Percentiles rank a stretch among this genome's conserved stretches.
phyloP scores from a whole-genome alignment of 2,329 filamentous ascomycete genomes.

The Fusarium redolens region DNA sequence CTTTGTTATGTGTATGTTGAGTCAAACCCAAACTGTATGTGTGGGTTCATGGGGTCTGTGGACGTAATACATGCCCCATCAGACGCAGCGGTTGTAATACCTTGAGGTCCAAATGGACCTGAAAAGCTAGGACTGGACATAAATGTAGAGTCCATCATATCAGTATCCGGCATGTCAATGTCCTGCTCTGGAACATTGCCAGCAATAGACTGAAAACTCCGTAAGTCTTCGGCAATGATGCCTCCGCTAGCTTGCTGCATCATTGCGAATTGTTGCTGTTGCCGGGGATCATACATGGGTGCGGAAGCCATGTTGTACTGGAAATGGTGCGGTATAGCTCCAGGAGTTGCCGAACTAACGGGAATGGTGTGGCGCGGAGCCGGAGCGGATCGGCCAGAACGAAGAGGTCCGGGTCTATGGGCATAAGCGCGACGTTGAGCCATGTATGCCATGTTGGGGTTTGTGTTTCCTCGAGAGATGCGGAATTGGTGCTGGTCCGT shows the following conservation, averaged over 20 bases:
- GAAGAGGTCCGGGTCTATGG: slow-evolving; percentile 44
- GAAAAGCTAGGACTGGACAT: slow-evolving; percentile 38
- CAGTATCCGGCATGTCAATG: slow-evolving; percentile 51
- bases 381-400: slow-evolving; percentile 47
- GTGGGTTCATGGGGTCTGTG: slow-evolving; percentile 29
- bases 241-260: slow-evolving; percentile 46
- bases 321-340: slow-evolving; percentile 40
- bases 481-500: slow-evolving; percentile 52
- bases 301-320: slow-evolving; percentile 39
- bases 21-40: slow-evolving; percentile 29
- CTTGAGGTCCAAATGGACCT: slow-evolving; percentile 35
- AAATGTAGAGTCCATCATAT: slow-evolving; percentile 47
- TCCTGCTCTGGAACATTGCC: slow-evolving; percentile 47
- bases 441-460: slow-evolving; percentile 52
- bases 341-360: slow-evolving; percentile 20
- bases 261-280: slow-evolving; percentile 48
- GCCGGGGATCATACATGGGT: slow-evolving; percentile 46
- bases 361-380: slow-evolving; percentile 43
- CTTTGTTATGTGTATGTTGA: slow-evolving; percentile 18
- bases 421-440: slow-evolving; percentile 51
- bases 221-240: slow-evolving; percentile 53
- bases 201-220: slow-evolving; percentile 50
- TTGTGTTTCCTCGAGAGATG: slow-evolving; percentile 50
- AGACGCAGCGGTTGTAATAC: slow-evolving; percentile 38
- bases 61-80: slow-evolving; percentile 40